Percentiles rank a stretch among this genome's conserved stretches.
Evolutionary conservation across 1,284 basidiomycete species (phyloP).

Genomic region (Earliella scabrosa): DNA sequence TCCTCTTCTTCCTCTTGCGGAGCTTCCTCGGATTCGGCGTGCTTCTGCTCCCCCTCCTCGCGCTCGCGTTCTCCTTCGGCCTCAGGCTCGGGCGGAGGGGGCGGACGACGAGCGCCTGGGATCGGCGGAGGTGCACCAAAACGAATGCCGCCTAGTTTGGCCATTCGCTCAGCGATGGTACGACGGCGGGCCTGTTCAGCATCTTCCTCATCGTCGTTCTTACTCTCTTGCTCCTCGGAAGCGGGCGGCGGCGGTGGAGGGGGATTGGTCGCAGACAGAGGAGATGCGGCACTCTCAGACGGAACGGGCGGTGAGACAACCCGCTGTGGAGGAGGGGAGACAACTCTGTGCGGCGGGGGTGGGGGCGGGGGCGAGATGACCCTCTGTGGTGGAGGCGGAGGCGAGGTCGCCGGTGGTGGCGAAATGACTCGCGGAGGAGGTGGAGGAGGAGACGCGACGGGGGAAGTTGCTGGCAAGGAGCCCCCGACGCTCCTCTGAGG

Average conservation of each 20-base stretch:
- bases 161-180: conserved; percentile 81
- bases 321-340: conserved; percentile 5
- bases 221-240: conserved; percentile 4
- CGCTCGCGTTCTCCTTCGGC: conserved; percentile 45
- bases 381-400: conserved; percentile 14
- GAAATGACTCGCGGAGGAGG: conserved; percentile 16
- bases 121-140: conserved; percentile 58
- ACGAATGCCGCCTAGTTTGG: conserved; percentile 72
- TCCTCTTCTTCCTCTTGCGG: conserved; percentile 56
- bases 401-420: neutral
- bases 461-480: conserved; percentile 3
- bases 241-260: neutral
- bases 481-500: conserved; percentile 27
- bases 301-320: conserved; percentile 1
- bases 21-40: conserved; percentile 33
- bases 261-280: conserved; percentile 1
- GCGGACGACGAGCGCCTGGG: conserved; percentile 46
- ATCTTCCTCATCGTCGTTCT: conserved; percentile 43
- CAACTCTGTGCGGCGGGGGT: conserved; percentile 6
- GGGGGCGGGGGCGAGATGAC: conserved; percentile 15
- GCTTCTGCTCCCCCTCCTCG: conserved; percentile 27
- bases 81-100: conserved; percentile 36
- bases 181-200: conserved; percentile 53
- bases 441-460: conserved; percentile 17
- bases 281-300: conserved; percentile 2